Evolutionary conservation across 345 rosid genomes (phyloP), one percentile per base, ranked within the genome.

Genomic region (Citrus reticulata): DNA sequence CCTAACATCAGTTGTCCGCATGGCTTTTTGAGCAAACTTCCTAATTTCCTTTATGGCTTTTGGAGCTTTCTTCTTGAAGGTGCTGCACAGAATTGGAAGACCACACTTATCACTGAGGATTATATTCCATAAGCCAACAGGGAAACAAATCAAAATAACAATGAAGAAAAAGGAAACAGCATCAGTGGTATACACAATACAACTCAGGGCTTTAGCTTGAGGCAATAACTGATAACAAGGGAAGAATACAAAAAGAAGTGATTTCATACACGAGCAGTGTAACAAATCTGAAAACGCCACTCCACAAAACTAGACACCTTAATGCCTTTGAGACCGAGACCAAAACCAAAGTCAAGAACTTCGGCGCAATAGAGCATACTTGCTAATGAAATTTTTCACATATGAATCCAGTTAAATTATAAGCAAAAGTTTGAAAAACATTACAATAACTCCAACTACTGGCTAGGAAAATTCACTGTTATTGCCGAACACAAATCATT

Each of bases 51-150:
- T 93, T 6, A 93, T 91, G 4, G 96, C 96, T 73, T 90, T 93
- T 17, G 98, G 94, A 34, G 98, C 98, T 87, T 92, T 91, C 96
- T 93, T 92, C 90, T 93, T 93, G 85, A 93, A 92, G 10, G 94
- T 93, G 76, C 98, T 92, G 85, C 70, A 70, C 29, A 70, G 68
- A n/a, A 9, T 27, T 13, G 4, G 2, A 35, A 75, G 17, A 51
- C 16, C 51, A 7, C 24, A 65, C 13, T 65, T 65, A 65, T 9
- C 35, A 37, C 35, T 1, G 3, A 16, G 8, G 22, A 63, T 30
- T 63, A 63, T 22, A 5, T 14, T 32, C 5, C 22, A 22, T 2
- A n/a, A 35, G 22, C 11, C 20, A 20, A 58, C 3, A 6, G 30
- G 39, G 17, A 2, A 34, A 24, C 46, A 54, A 29, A 54, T 29